Evolutionary conservation across 2,329 filamentous ascomycete genomes (phyloP), one percentile per base, ranked within the genome.

Genomic region (Pyrenochaeta sp.): DNA sequence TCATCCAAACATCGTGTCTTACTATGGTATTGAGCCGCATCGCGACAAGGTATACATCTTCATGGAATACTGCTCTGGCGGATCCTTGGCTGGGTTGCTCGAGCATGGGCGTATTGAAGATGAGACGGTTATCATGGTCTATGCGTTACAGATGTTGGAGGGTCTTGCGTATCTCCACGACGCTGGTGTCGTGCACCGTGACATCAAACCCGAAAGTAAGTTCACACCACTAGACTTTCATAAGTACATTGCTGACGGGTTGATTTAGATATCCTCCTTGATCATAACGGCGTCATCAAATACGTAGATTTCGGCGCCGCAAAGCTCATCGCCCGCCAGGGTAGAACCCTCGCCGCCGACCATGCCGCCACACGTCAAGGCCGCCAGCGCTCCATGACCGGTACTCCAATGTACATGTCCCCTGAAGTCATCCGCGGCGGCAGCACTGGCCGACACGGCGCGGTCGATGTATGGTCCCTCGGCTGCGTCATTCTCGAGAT

Each of bases 371-470:
- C 75, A 3, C 75, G 77, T 28, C 76, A 79, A 53, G 78, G 72
- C 24, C 76, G 78, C 30, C 93, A 96, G 78, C 91, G 93, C 74
- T 95, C 91, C 36, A 97, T 98, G 89, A 97, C 93, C 22, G 95
- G 95, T 67, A 99, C 95, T 10, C 95, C 95, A 2, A 99, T 99
- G 95, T 99, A 99, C 83, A 99, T 99, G 95, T 98, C 95, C 6
- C 95, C 95, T 5, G 95, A 99, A 82, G 92, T 97, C 40, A 98
- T 99, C 82, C 96, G 93, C 72, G 95, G 95, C 55, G 89, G 74
- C 82, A 88, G 72, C 24, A 74, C 75, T 5, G 91, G 91, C 53
- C 90, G 91, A 65, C 90, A 93, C 57, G 94, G 93, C 39, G 90
- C 93, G 2, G 92, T 96, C 44, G 94, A 99, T 74, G 89, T 98